Conservation (phyloP, 768 basidiomycete species). For the Trametes elegans region DNA sequence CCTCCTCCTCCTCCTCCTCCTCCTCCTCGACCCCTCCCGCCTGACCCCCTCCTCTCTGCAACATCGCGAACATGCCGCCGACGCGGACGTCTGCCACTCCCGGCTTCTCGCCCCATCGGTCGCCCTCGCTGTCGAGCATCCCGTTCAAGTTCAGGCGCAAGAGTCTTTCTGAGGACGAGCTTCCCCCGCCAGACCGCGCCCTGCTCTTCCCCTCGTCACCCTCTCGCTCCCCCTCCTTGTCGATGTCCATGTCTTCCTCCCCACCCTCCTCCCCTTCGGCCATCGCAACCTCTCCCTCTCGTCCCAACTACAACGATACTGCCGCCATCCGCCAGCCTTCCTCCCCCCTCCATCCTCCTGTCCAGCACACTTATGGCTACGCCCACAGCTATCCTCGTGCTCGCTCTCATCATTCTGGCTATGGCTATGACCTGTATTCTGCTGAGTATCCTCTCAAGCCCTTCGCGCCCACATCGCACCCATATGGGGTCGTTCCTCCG, state of each 20-base stretch:
- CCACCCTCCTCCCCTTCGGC: conserved; percentile 5
- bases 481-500: conserved; percentile 6
- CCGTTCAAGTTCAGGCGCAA: conserved; percentile 23
- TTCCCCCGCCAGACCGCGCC: conserved; percentile 1
- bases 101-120: background rate
- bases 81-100: conserved; percentile 5
- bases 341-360: conserved; percentile 2
- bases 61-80: background rate
- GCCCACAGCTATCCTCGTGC: conserved; percentile 4
- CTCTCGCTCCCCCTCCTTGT: conserved; percentile 10
- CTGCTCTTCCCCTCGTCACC: conserved; percentile 4
- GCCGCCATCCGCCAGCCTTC: background rate
- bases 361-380: conserved; percentile 7
- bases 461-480: background rate
- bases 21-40: background rate
- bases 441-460: background rate
- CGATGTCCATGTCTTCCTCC: conserved; percentile 12
- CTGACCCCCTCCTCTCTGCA: background rate
- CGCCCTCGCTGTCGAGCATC: conserved; percentile 9
- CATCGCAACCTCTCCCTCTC: conserved; percentile 3
- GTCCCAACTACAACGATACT: background rate
- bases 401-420: background rate
- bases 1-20: background rate
- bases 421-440: background rate
- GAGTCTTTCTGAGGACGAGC: conserved; percentile 14